Percentiles rank a stretch among this genome's conserved stretches.
phyloP scores from a whole-genome alignment of 306 rosid species.

The Bauhinia variegata region DNA sequence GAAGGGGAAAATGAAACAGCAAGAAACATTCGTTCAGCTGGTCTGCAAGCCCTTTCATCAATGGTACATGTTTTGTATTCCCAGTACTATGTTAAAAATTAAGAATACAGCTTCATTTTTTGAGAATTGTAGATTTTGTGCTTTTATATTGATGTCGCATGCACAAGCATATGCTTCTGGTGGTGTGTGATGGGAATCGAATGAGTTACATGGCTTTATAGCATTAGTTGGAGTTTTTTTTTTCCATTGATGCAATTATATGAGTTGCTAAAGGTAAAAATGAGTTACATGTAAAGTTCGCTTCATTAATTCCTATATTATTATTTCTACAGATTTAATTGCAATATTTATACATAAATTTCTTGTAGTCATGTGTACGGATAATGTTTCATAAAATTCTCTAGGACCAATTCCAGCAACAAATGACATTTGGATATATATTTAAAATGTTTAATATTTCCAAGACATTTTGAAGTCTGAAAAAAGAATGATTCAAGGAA shows the following conservation, averaged over 20 bases:
- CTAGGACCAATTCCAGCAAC: neutral
- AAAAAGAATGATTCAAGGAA: neutral
- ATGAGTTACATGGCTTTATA: conserved; percentile 4
- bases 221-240: neutral
- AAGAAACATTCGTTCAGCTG: conserved; percentile 60
- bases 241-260: neutral
- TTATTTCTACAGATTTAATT: neutral
- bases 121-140: conserved; percentile 23
- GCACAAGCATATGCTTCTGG: neutral
- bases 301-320: neutral
- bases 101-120: conserved; percentile 13
- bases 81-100: conserved; percentile 25
- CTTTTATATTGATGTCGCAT: no score
- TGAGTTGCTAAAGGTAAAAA: neutral
- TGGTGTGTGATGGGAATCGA: neutral
- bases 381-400: neutral
- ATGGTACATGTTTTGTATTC: conserved; percentile 63
- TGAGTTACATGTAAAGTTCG: neutral
- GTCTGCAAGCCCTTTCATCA: conserved; percentile 81
- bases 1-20: conserved; percentile 68
- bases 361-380: neutral
- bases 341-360: neutral
- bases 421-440: neutral
- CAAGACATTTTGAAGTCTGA: neutral
- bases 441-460: neutral